Base-by-base conservation (phyloP, 2,329 filamentous ascomycete genomes). In the Xylaria sp. region DNA sequence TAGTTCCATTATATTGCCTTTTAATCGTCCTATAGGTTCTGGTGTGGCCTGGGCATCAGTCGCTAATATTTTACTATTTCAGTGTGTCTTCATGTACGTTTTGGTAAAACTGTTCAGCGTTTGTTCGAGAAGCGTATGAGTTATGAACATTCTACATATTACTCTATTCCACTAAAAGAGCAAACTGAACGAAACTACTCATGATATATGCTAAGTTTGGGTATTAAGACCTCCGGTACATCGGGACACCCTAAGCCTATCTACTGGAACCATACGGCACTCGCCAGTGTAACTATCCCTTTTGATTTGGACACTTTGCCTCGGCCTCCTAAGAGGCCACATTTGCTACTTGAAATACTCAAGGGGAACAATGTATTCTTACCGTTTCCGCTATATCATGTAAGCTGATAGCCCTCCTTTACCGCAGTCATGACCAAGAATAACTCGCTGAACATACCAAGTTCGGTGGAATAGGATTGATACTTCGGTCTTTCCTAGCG, bases 181-280 rank as follows among this genome's bases (percentile, higher is more conserved):
- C 15, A 39, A 48, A 68, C 65, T 34, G 13, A 65, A 18, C 2
- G 13, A 61, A 12, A 5, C 34, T 41, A 23, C 6, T 36, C 3
- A 45, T 36, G 8, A 30, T n/a, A 32, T n/a, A 4, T 45, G 30
- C 59, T 66, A 39, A 66, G 23, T 28, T 25, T 23, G 5, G 32
- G 13, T 13, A 23, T 20, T n/a, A 60, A 70, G 63, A 70, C 69
- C 2, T 71, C 69, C 6, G 73, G 74, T 1, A 65, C 70, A 66
- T 72, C 68, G 68, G 74, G 74, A 28, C 71, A 75, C 23, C 73
- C 74, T 13, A 76, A 76, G 62, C 74, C 74, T 4, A 72, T 76
- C 8, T 75, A 72, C 68, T 76, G 74, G 73, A 76, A 70, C 20
- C 71, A 75, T 61, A 25, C 53, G 45, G 70, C 59, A 59, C 65